Percentiles rank a stretch among this genome's conserved stretches.
phyloP scores from a whole-genome alignment of 2,329 filamentous ascomycete species.

The Aureobasidium subglaciale region DNA sequence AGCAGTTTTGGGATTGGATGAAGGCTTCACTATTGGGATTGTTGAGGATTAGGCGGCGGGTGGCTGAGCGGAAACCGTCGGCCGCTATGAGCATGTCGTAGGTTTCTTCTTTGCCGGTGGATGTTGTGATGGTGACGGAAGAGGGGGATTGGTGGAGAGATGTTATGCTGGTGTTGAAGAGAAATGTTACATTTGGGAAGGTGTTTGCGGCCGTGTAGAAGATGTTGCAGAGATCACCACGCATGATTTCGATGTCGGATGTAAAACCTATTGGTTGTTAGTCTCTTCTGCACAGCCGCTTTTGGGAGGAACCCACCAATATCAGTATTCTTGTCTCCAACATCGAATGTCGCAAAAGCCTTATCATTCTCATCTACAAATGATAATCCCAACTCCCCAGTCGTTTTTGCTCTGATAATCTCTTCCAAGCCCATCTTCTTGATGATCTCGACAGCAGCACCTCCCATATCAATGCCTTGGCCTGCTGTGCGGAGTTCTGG shows the following conservation, averaged over 20 bases:
- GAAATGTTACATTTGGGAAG: slow-evolving; percentile 20
- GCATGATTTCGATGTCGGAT: slow-evolving; percentile 50
- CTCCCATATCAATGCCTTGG: slow-evolving; percentile 41
- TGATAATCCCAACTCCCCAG: slow-evolving; percentile 35
- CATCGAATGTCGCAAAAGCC: slow-evolving; percentile 4
- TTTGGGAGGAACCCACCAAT: not conserved
- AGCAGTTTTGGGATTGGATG: slow-evolving; percentile 18
- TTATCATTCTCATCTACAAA: slow-evolving; percentile 29
- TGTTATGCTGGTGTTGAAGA: slow-evolving; percentile 20
- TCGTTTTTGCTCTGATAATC: slow-evolving; percentile 30
- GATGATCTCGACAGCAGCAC: slow-evolving; percentile 35
- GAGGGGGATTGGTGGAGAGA: slow-evolving; percentile 14
- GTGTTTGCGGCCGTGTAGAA: slow-evolving; percentile 31
- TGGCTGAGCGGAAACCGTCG: slow-evolving; percentile 24
- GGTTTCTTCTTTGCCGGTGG: not conserved
- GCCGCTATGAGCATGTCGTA: slow-evolving; percentile 23
- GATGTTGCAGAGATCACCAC: slow-evolving; percentile 44
- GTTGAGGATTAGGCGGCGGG: slow-evolving; percentile 22
- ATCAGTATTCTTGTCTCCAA: not conserved
- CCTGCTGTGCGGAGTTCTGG: slow-evolving; percentile 34
- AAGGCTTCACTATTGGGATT: slow-evolving; percentile 14
- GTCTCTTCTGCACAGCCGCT: not conserved
- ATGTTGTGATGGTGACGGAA: not conserved
- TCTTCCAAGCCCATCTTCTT: slow-evolving; percentile 34
- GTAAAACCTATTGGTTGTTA: slow-evolving; percentile 28